These are phyloP conservation scores for Cyphellophora attinorum DNA, from an alignment of 2,329 filamentous ascomycete species.

Conservation along the genomic window DNA sequence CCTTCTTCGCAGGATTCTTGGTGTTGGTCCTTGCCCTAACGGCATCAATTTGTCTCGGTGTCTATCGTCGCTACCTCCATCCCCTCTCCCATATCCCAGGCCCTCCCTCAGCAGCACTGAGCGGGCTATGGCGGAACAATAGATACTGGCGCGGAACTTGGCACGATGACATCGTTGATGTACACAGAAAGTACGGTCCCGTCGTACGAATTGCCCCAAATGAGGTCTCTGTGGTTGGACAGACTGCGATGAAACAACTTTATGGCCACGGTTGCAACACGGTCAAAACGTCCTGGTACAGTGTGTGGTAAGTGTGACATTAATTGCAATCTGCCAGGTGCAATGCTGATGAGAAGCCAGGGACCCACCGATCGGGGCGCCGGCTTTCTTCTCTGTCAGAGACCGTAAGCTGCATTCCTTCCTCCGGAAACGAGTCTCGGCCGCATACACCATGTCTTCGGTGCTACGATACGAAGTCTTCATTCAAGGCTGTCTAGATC, in stretches of 20 bases:
- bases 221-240: constrained; percentile 5
- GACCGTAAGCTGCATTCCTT: background rate
- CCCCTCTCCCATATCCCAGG: constrained; percentile 5
- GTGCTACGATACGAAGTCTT: constrained; percentile 32
- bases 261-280: constrained; percentile 4
- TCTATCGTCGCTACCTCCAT: constrained; percentile 12
- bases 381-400: background rate
- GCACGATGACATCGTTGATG: constrained; percentile 4
- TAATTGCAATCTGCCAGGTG: too few species aligned
- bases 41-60: background rate
- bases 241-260: constrained; percentile 1
- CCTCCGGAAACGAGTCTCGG: constrained; percentile 2
- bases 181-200: constrained; percentile 4
- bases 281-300: constrained; percentile 3
- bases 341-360: too few species aligned
- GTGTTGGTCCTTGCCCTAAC: too few species aligned
- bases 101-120: constrained; percentile 3
- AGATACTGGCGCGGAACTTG: constrained; percentile 2
- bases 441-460: constrained; percentile 17
- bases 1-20: too few species aligned
- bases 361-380: background rate
- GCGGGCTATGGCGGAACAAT: constrained; percentile 3
- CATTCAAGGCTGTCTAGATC: constrained; percentile 25
- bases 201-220: constrained; percentile 9
- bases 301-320: too few species aligned